Conservation (phyloP, 2,329 filamentous ascomycete genomes). For the Verticillium nubilum region DNA sequence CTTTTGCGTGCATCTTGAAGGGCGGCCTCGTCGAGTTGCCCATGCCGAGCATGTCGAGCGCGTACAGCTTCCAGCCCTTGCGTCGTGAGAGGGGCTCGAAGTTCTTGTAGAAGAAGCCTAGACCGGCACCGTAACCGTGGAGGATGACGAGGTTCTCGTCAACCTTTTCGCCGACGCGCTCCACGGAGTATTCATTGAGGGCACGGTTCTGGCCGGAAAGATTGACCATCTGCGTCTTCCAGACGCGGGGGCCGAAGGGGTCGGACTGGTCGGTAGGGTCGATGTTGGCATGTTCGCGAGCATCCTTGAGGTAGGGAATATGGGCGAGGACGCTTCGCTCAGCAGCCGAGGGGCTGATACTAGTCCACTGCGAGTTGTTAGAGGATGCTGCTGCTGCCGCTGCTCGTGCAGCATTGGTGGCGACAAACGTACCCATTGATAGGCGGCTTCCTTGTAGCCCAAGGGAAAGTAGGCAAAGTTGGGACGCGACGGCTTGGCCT, state of each 20-base stretch:
- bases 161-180: slow-evolving; percentile 70
- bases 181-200: slow-evolving; percentile 89
- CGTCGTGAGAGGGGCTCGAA: slow-evolving; percentile 80
- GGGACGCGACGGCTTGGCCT: slow-evolving; percentile 11
- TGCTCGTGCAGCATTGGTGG: background rate
- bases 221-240: slow-evolving; percentile 79
- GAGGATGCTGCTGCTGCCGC: slow-evolving; percentile 13
- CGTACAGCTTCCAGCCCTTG: slow-evolving; percentile 82
- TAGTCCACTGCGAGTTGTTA: slow-evolving; percentile 65
- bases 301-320: slow-evolving; percentile 75
- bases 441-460: slow-evolving; percentile 85
- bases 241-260: slow-evolving; percentile 78
- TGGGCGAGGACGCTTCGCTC: slow-evolving; percentile 85
- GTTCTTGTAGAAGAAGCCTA: slow-evolving; percentile 98
- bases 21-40: slow-evolving; percentile 19
- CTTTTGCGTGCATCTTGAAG: slow-evolving; percentile 76
- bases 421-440: slow-evolving; percentile 69
- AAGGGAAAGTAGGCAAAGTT: slow-evolving; percentile 65
- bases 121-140: slow-evolving; percentile 91
- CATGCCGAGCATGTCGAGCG: slow-evolving; percentile 36
- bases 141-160: slow-evolving; percentile 92
- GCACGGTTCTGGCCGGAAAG: slow-evolving; percentile 81
- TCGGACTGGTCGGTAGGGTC: slow-evolving; percentile 47
- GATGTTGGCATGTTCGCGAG: slow-evolving; percentile 60
- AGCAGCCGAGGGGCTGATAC: slow-evolving; percentile 72